A percentile compares a stretch with the other conserved stretches of the same genome.
phyloP scores from a whole-genome alignment of 2,329 filamentous ascomycete genomes.

The Paracorniculantispora psalliotae region DNA sequence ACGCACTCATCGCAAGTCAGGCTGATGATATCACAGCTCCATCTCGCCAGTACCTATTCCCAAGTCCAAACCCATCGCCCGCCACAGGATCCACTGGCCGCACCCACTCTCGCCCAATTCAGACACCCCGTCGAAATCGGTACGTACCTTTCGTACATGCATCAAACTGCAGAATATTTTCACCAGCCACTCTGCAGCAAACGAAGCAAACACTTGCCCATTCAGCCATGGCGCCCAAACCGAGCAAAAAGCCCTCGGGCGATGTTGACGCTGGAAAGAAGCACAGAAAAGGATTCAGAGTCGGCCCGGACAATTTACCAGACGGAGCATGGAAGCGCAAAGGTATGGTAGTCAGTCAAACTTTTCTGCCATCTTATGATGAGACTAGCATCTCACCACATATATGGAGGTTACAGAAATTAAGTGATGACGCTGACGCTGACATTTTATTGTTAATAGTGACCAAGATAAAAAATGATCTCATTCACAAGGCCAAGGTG shows the following conservation, averaged over 20 bases:
- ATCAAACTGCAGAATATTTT: background rate
- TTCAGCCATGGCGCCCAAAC: constrained; percentile 29
- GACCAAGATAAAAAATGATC: constrained; percentile 80
- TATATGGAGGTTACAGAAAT: background rate
- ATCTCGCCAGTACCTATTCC: background rate
- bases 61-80: background rate
- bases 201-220: background rate
- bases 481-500: constrained; percentile 89
- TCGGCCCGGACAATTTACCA: constrained; percentile 85
- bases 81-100: background rate
- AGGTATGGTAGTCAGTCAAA: constrained; percentile 30
- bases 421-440: constrained; percentile 2
- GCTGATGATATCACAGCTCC: background rate
- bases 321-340: constrained; percentile 86
- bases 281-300: constrained; percentile 67
- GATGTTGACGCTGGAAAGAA: constrained; percentile 42
- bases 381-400: background rate
- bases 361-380: background rate
- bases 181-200: background rate
- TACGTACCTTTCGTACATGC: constrained; percentile 6
- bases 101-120: constrained; percentile 9
- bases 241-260: constrained; percentile 28
- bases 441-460: constrained; percentile 41
- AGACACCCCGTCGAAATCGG: background rate
- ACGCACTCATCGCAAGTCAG: too few relatives aligned